phyloP scores from a whole-genome alignment of 2,329 filamentous ascomycete species.

The Cercospora sp. region DNA sequence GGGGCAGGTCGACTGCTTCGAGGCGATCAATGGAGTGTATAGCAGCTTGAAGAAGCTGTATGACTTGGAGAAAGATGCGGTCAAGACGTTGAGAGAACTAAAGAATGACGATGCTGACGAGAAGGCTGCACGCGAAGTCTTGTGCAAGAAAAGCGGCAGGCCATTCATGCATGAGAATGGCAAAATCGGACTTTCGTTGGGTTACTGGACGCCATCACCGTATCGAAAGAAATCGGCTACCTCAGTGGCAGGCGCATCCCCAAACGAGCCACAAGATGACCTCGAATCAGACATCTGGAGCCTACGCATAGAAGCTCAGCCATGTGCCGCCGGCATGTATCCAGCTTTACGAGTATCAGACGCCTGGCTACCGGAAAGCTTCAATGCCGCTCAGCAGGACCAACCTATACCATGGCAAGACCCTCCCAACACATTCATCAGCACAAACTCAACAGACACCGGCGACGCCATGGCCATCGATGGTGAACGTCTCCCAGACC shows the following conservation, averaged over 20 bases:
- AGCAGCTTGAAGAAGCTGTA: conserved; percentile 69
- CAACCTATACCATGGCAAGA: conserved; percentile 61
- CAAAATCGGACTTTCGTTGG: conserved; percentile 67
- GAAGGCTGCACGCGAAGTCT: conserved; percentile 52
- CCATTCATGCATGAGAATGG: conserved; percentile 69
- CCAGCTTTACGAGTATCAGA: conserved; percentile 69
- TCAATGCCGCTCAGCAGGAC: conserved; percentile 69
- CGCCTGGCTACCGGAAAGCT: conserved; percentile 68
- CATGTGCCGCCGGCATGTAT: conserved; percentile 49
- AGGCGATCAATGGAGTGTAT: conserved; percentile 73
- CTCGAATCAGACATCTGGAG: conserved; percentile 56
- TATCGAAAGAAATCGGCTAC: conserved; percentile 40
- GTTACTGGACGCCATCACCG: conserved; percentile 63
- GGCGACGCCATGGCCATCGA: conserved; percentile 56
- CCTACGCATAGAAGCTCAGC: conserved; percentile 65
- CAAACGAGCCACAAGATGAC: not conserved
- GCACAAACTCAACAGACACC: conserved; percentile 37
- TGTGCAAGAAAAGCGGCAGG: conserved; percentile 69
- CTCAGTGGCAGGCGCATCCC: conserved; percentile 35
- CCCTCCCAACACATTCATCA: conserved; percentile 63
- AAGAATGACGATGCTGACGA: conserved; percentile 41
- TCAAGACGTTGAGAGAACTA: conserved; percentile 41
- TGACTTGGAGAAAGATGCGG: conserved; percentile 64
- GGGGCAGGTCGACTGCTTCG: conserved; percentile 71
- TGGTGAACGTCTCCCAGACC: conserved; percentile 60